Percentiles rank a stretch among this genome's conserved stretches.
Conservation (phyloP, 2,329 filamentous ascomycete species). For the Fulvia fulva region DNA sequence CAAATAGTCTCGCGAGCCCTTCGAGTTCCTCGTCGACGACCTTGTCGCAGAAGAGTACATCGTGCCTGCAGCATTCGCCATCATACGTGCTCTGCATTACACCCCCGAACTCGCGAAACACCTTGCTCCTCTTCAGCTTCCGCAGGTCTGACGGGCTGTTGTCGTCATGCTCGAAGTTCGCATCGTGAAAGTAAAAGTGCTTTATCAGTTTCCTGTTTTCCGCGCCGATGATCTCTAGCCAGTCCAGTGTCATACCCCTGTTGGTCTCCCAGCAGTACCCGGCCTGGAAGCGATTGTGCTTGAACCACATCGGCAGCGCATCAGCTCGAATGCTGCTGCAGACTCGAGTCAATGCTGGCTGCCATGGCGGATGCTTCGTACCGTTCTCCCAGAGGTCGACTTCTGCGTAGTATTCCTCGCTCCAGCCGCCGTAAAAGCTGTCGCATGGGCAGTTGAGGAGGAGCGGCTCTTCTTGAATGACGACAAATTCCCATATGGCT, state of each 20-base stretch:
- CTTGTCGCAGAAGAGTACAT: conserved; percentile 9
- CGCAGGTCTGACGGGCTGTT: conserved; percentile 15
- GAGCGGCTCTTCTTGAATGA: conserved; percentile 16
- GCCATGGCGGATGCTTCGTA: conserved; percentile 13
- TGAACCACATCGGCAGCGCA: conserved; percentile 25
- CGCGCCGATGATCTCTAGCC: conserved; percentile 17
- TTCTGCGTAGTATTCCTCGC: conserved; percentile 12
- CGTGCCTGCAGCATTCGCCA: conserved; percentile 13
- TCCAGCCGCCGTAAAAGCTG: conserved; percentile 18
- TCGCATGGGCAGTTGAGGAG: conserved; percentile 24
- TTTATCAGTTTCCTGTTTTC: conserved; percentile 16
- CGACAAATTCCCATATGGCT: conserved; percentile 22
- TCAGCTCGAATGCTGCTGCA: conserved; percentile 19
- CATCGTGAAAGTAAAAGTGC: conserved; percentile 17
- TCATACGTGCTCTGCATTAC: conserved; percentile 11
- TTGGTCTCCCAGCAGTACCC: conserved; percentile 23
- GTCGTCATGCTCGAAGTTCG: conserved; percentile 13
- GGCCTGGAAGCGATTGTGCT: conserved; percentile 19
- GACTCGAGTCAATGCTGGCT: conserved; percentile 20
- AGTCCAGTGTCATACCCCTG: conserved; percentile 11
- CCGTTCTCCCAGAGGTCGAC: conserved; percentile 18
- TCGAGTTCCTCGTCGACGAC: conserved; percentile 10
- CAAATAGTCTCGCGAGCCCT: conserved; percentile 12
- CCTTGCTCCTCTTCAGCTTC: conserved; percentile 11
- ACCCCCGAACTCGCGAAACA: conserved; percentile 12